Conservation (phyloP, 768 basidiomycete genomes). For the Tricholoma terreum region DNA sequence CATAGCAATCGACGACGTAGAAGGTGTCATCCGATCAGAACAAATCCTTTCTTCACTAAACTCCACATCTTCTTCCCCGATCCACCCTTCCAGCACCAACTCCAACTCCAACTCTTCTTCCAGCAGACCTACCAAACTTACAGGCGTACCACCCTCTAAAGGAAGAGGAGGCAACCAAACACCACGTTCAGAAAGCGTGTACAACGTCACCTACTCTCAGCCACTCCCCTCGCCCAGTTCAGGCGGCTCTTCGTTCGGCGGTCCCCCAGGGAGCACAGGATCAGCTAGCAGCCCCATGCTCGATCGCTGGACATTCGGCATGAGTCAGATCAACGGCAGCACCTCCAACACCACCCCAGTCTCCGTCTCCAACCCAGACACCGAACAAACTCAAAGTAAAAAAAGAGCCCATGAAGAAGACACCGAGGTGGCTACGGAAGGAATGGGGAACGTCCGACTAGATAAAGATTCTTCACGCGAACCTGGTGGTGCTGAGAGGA, state of each 20-base stretch:
- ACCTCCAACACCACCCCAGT: too few relatives aligned
- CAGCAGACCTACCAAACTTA: conserved; percentile 62
- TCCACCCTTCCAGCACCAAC: conserved; percentile 12
- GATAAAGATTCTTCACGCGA: background rate
- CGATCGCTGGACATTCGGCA: conserved; percentile 88
- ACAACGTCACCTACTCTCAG: conserved; percentile 85
- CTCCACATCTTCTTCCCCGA: conserved; percentile 15
- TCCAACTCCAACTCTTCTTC: conserved; percentile 29
- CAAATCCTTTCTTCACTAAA: conserved; percentile 45
- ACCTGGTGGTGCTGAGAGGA: background rate
- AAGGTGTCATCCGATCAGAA: conserved; percentile 85
- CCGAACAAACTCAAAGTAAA: conserved; percentile 10
- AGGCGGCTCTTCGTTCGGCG: conserved; percentile 39
- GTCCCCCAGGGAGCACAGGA: background rate
- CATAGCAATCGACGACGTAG: conserved; percentile 95
- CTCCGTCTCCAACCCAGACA: too few relatives aligned
- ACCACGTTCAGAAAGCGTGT: conserved; percentile 68
- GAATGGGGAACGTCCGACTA: background rate
- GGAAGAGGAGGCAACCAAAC: conserved; percentile 97
- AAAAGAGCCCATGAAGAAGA: background rate
- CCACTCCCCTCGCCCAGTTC: conserved; percentile 88
- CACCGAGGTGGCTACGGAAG: background rate
- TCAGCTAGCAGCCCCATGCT: conserved; percentile 53
- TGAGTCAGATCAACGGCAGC: conserved; percentile 80
- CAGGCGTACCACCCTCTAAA: conserved; percentile 91